Percentiles rank a stretch among this genome's conserved stretches.
These are phyloP conservation scores for Cynanchum wilfordii DNA, from an alignment of 257 asterid genomes.

Conservation along the genomic window DNA sequence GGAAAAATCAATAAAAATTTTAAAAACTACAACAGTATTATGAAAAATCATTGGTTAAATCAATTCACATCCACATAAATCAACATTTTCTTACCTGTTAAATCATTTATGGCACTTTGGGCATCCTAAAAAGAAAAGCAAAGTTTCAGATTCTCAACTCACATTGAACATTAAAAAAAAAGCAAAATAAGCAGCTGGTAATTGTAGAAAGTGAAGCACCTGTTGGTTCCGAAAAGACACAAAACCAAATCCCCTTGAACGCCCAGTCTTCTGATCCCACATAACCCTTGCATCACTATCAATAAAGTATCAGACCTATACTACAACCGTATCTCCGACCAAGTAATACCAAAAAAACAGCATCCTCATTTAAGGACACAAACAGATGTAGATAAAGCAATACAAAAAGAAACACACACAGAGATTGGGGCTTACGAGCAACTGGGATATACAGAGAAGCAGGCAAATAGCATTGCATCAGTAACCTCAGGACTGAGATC, in stretches of 20 bases:
- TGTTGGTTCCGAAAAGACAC: constrained; percentile 91
- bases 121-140: constrained; percentile 59
- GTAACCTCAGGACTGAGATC: constrained; percentile 96
- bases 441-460: constrained; percentile 73
- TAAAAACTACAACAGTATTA: neutral
- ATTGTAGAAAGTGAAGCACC: constrained; percentile 30
- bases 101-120: constrained; percentile 82
- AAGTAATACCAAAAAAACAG: neutral
- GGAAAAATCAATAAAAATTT: no score
- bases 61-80: neutral
- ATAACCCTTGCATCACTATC: constrained; percentile 88
- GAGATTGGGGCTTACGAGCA: constrained; percentile 64
- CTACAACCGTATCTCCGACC: neutral
- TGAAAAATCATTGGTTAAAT: neutral
- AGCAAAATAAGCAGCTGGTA: constrained; percentile 1
- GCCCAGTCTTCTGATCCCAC: constrained; percentile 98
- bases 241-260: constrained; percentile 94
- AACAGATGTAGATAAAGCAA: constrained; percentile 18
- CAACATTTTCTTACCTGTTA: constrained; percentile 51
- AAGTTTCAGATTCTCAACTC: constrained; percentile 9
- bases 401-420: neutral
- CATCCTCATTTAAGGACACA: neutral
- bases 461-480: constrained; percentile 77
- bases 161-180: constrained; percentile 11
- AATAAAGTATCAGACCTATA: constrained; percentile 18